Base-by-base conservation (phyloP, 768 basidiomycete genomes). In the Suillus ampliporus region DNA sequence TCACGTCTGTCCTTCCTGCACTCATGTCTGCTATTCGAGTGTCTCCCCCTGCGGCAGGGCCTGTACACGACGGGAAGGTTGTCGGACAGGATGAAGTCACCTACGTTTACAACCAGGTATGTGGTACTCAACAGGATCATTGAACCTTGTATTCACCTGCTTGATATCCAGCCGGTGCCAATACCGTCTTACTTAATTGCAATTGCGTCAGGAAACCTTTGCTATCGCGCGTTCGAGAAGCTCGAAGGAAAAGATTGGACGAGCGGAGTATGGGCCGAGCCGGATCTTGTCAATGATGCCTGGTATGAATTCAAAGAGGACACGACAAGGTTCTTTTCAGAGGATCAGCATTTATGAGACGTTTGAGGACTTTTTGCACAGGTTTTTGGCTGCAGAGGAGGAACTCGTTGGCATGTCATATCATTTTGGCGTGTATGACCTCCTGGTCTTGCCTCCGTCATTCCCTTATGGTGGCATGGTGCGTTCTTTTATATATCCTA, bases 401-500 rank as follows among this genome's bases (percentile, higher is more conserved):
- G 95, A 97, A 74, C 80, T 85, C 14, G 79, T 95, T 43, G 83
- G 92, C 1, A 84, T 84, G 0, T 82, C 88, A 0, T 99, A 98
- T 72, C 80, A 79, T 57, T 98, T 95, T 69, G 89, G 91, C 3
- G 90, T 95, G 1, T 97, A 95, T 70, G 95, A 98, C 72, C 73
- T 97, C 2, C 82, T 98, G 21, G 88, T 98, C 26, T 81, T 98
- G 4, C 96, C 96, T 0, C 90, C 93, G 14, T 90, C 91, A 0
- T 98, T 97, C 83, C 96, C 95, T 1, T 97, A 91, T 72, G 95
- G 94, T 57, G 94, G 93, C 64, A 90, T 92, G 92, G 90, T 89
- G 64, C 21, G 66, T 51, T 23, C 9, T 38, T n/a, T 19, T 19
- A 17, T 9, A 19, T 19, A 14, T 6, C 9, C 2, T 13, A 17